Percentiles rank a stretch among this genome's conserved stretches.
Conservation (phyloP, 2,329 filamentous ascomycete genomes). For the Mycosphaerella sp. region DNA sequence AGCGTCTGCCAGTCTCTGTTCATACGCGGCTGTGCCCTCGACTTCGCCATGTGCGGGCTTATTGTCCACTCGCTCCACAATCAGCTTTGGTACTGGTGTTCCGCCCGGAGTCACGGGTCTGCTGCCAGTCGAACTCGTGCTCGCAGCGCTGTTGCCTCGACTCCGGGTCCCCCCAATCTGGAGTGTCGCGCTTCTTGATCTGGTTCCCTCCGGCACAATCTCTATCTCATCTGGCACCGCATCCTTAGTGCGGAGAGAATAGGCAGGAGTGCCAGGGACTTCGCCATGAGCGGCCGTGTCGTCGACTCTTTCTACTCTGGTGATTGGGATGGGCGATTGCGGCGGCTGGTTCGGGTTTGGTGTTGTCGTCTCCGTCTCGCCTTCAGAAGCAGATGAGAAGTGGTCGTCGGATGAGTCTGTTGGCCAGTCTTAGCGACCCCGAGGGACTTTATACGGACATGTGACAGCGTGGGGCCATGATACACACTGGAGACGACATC, state of each 20-base stretch:
- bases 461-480: background rate
- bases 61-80: conserved; percentile 57
- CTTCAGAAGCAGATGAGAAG: conserved; percentile 61
- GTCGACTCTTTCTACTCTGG: conserved; percentile 59
- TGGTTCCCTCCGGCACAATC: conserved; percentile 45
- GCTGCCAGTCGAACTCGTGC: conserved; percentile 33
- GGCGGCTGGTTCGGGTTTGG: conserved; percentile 32
- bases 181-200: conserved; percentile 36
- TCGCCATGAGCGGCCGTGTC: conserved; percentile 54
- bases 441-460: conserved; percentile 9
- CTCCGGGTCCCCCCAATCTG: conserved; percentile 24
- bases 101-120: conserved; percentile 47
- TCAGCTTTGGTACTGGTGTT: conserved; percentile 51
- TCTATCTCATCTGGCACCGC: conserved; percentile 60
- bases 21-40: conserved; percentile 54
- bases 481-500: conserved; percentile 19
- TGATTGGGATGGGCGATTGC: conserved; percentile 49
- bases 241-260: conserved; percentile 52
- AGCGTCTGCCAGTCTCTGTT: conserved; percentile 53
- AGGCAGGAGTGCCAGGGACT: conserved; percentile 56
- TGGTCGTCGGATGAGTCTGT: conserved; percentile 48
- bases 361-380: conserved; percentile 24
- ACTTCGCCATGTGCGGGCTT: conserved; percentile 55
- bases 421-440: conserved; percentile 18
- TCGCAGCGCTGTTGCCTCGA: conserved; percentile 34